phyloP scores from a whole-genome alignment of 73 alveolate species.

The Paramecium tetraurelia region DNA sequence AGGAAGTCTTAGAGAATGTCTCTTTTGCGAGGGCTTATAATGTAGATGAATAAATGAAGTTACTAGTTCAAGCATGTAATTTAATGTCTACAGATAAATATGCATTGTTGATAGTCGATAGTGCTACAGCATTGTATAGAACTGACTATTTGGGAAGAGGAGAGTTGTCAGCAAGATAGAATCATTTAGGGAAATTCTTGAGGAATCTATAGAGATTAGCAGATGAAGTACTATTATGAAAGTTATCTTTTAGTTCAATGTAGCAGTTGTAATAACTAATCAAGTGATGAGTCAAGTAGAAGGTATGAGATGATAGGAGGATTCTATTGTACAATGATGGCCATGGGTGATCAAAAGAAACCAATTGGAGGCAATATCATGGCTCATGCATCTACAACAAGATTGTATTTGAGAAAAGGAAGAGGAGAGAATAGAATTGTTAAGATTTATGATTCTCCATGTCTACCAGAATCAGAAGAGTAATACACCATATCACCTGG shows the following conservation, averaged over 20 bases:
- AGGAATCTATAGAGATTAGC: slow-evolving; percentile 96
- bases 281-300: slow-evolving; percentile 97
- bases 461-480: slow-evolving; percentile 98
- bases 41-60: slow-evolving; percentile 93
- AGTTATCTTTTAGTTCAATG: slow-evolving; percentile 67
- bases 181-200: slow-evolving; percentile 94
- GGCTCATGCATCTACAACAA: slow-evolving; percentile 98
- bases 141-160: slow-evolving; percentile 99
- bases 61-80: slow-evolving; percentile 88
- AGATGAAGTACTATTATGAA: slow-evolving; percentile 71
- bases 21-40: slow-evolving; percentile 98
- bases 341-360: slow-evolving; percentile 91
- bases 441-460: slow-evolving; percentile 96
- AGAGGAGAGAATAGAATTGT: slow-evolving; percentile 94
- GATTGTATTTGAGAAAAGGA: slow-evolving; percentile 96
- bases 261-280: slow-evolving; percentile 98
- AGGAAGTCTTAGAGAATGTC: slow-evolving; percentile 95
- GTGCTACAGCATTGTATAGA: slow-evolving; percentile 97
- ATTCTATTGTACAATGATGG: slow-evolving; percentile 89
- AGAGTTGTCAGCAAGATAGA: slow-evolving; percentile 89
- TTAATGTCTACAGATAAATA: slow-evolving; percentile 89
- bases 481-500: slow-evolving; percentile 79
- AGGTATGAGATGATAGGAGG: no score
- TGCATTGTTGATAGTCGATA: slow-evolving; percentile 94
- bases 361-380: slow-evolving; percentile 99